phyloP scores from a whole-genome alignment of 1,284 basidiomycete species.

The Ustilago curta region DNA sequence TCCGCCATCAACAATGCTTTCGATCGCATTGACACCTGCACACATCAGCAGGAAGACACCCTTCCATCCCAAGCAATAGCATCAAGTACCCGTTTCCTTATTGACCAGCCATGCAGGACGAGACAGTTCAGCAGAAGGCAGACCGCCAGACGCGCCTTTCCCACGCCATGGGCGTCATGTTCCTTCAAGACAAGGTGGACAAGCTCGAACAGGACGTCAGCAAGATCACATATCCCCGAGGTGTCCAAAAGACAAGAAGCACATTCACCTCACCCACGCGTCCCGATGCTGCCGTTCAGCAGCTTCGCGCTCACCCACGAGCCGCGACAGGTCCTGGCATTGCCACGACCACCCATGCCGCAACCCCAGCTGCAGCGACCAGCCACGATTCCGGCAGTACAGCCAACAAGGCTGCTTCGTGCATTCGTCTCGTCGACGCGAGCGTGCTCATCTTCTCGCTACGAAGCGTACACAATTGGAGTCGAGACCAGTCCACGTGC shows the following conservation, averaged over 20 bases:
- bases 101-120: slow-evolving; percentile 20
- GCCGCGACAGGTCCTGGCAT: slow-evolving; percentile 31
- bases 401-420: not conserved
- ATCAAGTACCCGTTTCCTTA: not conserved
- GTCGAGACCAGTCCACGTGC: slow-evolving; percentile 77
- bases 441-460: slow-evolving; percentile 87
- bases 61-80: not conserved
- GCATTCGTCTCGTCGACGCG: slow-evolving; percentile 75
- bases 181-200: slow-evolving; percentile 60
- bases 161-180: slow-evolving; percentile 63
- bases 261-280: slow-evolving; percentile 10
- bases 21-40: slow-evolving; percentile 13
- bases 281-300: not conserved
- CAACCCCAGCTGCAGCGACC: slow-evolving; percentile 2
- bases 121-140: slow-evolving; percentile 26
- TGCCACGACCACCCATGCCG: not conserved
- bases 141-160: slow-evolving; percentile 51
- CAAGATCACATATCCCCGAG: slow-evolving; percentile 36
- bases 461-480: slow-evolving; percentile 82
- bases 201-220: slow-evolving; percentile 54
- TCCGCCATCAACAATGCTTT: slow-evolving; percentile 16
- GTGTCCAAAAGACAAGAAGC: slow-evolving; percentile 30
- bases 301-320: slow-evolving; percentile 24
- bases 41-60: slow-evolving; percentile 6
- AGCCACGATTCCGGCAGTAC: not conserved